These are phyloP conservation scores for Lactarius psammicola DNA, from an alignment of 768 basidiomycete species.

Conservation along the genomic window DNA sequence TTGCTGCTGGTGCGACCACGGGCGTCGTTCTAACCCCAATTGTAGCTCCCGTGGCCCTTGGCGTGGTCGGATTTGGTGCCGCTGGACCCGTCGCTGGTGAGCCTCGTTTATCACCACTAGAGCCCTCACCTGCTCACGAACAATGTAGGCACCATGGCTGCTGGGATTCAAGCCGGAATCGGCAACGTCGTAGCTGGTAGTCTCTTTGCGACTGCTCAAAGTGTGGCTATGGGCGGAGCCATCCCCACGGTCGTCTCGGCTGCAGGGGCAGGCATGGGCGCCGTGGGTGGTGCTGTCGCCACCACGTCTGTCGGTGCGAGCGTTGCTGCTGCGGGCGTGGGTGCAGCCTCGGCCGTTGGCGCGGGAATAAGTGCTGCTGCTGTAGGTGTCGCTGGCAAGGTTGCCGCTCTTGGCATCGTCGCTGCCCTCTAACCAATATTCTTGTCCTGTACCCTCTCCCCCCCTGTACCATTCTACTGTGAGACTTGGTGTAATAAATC, in stretches of 20 bases:
- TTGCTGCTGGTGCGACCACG: neutral
- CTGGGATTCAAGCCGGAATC: neutral
- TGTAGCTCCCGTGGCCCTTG: neutral
- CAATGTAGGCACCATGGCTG: constrained; percentile 9
- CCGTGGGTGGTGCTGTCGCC: neutral
- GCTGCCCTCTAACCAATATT: too few relatives aligned
- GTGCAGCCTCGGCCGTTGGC: too few relatives aligned
- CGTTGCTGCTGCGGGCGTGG: too few relatives aligned
- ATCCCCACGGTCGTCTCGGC: neutral
- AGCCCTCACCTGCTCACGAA: neutral
- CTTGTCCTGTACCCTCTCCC: too few relatives aligned
- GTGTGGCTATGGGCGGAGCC: constrained; percentile 4
- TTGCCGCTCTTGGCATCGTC: too few relatives aligned
- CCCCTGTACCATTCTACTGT: too few relatives aligned
- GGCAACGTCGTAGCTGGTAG: constrained; percentile 2
- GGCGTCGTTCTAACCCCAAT: neutral
- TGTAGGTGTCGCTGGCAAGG: too few relatives aligned
- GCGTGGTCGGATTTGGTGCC: constrained; percentile 9
- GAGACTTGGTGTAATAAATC: too few relatives aligned
- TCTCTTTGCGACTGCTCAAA: constrained; percentile 9
- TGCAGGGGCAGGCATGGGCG: neutral
- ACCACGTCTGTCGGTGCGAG: too few relatives aligned
- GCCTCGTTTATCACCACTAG: neutral
- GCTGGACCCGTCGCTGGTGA: constrained; percentile 16
- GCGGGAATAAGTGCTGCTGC: too few relatives aligned